Percentiles rank a stretch among this genome's conserved stretches.
Evolutionary conservation across 352 stramenopile species (phyloP).

Genomic region (Pythium rhizo-oryzae): DNA sequence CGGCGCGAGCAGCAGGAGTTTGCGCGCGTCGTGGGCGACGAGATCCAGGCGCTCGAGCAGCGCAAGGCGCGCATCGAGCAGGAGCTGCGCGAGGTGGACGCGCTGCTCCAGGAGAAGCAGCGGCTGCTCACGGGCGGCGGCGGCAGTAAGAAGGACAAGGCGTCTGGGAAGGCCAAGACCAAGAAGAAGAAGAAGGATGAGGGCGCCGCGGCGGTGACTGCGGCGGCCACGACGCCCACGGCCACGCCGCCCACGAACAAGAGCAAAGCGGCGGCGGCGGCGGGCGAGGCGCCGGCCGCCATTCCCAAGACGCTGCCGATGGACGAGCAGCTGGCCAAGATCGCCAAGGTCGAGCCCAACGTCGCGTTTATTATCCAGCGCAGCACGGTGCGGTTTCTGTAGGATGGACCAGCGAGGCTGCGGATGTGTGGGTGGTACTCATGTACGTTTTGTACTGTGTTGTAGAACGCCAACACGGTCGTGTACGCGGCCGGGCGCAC

Average conservation of each 20-base stretch:
- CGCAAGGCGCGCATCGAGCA: slow-evolving; percentile 42
- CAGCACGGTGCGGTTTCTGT: slow-evolving; percentile 60
- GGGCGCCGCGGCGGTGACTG: too few relatives aligned
- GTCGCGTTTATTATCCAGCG: slow-evolving; percentile 88
- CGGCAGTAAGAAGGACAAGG: slow-evolving; percentile 41
- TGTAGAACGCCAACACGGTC: slow-evolving; percentile 83
- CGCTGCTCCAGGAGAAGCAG: slow-evolving; percentile 69
- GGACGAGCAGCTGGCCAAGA: slow-evolving; percentile 67
- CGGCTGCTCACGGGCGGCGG: slow-evolving; percentile 43
- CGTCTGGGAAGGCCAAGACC: slow-evolving; percentile 7
- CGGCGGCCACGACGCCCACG: too few relatives aligned
- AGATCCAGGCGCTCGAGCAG: slow-evolving; percentile 70
- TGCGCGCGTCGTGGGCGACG: slow-evolving; percentile 52
- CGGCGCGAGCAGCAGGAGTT: slow-evolving; percentile 79
- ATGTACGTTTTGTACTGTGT: background rate
- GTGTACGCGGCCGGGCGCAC: slow-evolving; percentile 68
- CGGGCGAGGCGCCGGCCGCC: slow-evolving; percentile 25
- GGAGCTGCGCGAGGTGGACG: slow-evolving; percentile 54
- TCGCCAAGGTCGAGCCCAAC: slow-evolving; percentile 72
- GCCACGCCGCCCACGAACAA: too few relatives aligned
- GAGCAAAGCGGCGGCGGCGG: background rate
- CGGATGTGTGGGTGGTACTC: background rate
- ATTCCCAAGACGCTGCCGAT: slow-evolving; percentile 50
- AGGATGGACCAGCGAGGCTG: background rate
- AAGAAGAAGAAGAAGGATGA: slow-evolving; percentile 49